These are phyloP conservation scores for Colletotrichum incanum DNA, from an alignment of 2,329 filamentous ascomycete species.

Conservation along the genomic window DNA sequence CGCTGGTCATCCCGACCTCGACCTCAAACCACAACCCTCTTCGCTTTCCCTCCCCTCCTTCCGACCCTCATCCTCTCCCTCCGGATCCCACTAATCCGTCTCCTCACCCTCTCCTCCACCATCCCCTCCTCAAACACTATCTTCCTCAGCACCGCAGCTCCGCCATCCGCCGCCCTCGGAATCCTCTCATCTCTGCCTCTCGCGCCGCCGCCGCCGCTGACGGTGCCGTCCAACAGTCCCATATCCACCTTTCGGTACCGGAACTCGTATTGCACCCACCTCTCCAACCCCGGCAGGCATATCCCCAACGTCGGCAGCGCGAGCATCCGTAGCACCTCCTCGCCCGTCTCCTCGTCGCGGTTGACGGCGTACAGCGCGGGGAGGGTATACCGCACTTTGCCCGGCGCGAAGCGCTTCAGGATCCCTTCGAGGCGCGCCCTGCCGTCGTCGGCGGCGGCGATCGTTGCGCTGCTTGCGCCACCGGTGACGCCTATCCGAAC, in stretches of 20 bases:
- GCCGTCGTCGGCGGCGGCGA: slow-evolving; percentile 37
- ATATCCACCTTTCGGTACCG: slow-evolving; percentile 67
- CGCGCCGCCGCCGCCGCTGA: neutral
- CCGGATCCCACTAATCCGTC: neutral
- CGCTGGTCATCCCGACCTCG: neutral
- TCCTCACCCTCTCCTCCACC: neutral
- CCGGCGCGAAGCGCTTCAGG: slow-evolving; percentile 67
- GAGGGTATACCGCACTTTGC: slow-evolving; percentile 69
- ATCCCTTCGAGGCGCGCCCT: slow-evolving; percentile 56
- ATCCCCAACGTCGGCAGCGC: slow-evolving; percentile 69
- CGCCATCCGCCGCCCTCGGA: neutral
- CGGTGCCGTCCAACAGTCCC: slow-evolving; percentile 50
- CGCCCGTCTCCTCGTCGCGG: slow-evolving; percentile 25
- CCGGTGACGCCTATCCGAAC: neutral
- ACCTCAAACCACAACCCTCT: neutral
- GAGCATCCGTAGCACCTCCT: slow-evolving; percentile 58
- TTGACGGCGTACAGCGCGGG: slow-evolving; percentile 68
- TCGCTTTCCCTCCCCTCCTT: too few relatives aligned
- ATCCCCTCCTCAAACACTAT: neutral
- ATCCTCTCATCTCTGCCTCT: neutral
- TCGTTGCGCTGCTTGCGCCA: neutral
- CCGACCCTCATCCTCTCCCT: neutral
- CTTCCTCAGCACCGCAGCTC: neutral
- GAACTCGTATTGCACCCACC: slow-evolving; percentile 66
- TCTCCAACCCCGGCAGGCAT: slow-evolving; percentile 61